Conservation (phyloP, 108 stramenopile species). For the Mediolabrus comicus region DNA sequence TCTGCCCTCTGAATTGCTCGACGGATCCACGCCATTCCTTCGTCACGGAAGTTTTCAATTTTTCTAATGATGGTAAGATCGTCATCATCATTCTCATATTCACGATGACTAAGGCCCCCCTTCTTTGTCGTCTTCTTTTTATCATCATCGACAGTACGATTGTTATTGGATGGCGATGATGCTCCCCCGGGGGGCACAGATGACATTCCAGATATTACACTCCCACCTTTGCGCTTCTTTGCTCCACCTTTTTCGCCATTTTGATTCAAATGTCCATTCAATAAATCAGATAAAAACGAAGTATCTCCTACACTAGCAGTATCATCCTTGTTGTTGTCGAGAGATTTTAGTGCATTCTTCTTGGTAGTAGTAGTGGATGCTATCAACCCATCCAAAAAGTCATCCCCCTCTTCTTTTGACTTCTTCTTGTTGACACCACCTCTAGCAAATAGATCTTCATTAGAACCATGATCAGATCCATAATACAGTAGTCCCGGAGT, state of each 20-base stretch:
- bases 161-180: background rate
- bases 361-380: background rate
- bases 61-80: background rate
- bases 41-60: background rate
- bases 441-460: background rate
- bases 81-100: background rate
- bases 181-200: background rate
- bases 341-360: background rate
- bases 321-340: slow-evolving; percentile 3
- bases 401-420: background rate
- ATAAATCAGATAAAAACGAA: slow-evolving; percentile 26
- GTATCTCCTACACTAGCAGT: slow-evolving; percentile 12
- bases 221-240: slow-evolving; percentile 17
- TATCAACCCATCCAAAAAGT: slow-evolving; percentile 9
- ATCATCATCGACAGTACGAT: background rate
- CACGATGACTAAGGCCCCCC: no score
- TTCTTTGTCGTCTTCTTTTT: background rate
- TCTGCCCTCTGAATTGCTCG: background rate
- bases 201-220: background rate
- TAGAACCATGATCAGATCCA: slow-evolving; percentile 1
- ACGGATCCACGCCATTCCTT: background rate
- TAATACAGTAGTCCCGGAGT: background rate
- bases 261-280: slow-evolving; percentile 4
- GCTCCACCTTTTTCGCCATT: slow-evolving; percentile 2
- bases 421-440: background rate